Percentiles rank a stretch among this genome's conserved stretches.
phyloP scores from a whole-genome alignment of 1,139 yeast genomes.

The Chernovozyma aurita region DNA sequence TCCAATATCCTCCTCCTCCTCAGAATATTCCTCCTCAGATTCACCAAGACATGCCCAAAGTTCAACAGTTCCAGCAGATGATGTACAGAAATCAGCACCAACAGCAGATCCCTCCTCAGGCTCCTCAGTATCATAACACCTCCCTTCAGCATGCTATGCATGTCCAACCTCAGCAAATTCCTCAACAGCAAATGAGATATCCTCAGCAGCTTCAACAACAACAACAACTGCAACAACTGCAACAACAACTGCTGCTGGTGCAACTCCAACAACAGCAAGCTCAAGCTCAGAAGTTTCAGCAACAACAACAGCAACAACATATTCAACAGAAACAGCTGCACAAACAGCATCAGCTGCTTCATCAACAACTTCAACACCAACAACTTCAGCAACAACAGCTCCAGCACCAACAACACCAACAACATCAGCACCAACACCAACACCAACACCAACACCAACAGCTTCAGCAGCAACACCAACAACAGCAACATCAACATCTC shows the following conservation, averaged over 20 bases:
- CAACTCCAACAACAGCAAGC: conserved; percentile 4
- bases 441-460: conserved; percentile 3
- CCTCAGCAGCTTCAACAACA: conserved; percentile 6
- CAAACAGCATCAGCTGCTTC: not conserved
- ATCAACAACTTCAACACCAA: not conserved
- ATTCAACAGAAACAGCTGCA: not conserved
- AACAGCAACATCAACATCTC: conserved; percentile 5
- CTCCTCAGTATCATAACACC: conserved; percentile 7
- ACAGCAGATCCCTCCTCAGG: conserved; percentile 5
- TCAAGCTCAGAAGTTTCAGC: conserved; percentile 2
- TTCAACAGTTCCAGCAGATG: conserved; percentile 8
- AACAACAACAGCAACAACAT: conserved; percentile 3
- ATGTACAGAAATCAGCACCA: conserved; percentile 8
- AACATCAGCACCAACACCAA: conserved; percentile 1
- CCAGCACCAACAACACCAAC: not conserved
- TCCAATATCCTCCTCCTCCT: conserved; percentile 7
- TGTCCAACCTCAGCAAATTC: conserved; percentile 7
- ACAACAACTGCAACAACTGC: conserved; percentile 5
- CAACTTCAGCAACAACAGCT: not conserved
- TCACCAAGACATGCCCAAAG: conserved; percentile 8
- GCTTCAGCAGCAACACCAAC: conserved; percentile 5
- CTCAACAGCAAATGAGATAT: conserved; percentile 7
- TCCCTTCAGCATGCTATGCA: conserved; percentile 7
- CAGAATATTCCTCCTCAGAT: conserved; percentile 6
- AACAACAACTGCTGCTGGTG: conserved; percentile 5